A percentile compares a stretch with the other conserved stretches of the same genome.
Evolutionary conservation across 2,329 filamentous ascomycete genomes (phyloP).

Genomic region (Hortaea werneckii): DNA sequence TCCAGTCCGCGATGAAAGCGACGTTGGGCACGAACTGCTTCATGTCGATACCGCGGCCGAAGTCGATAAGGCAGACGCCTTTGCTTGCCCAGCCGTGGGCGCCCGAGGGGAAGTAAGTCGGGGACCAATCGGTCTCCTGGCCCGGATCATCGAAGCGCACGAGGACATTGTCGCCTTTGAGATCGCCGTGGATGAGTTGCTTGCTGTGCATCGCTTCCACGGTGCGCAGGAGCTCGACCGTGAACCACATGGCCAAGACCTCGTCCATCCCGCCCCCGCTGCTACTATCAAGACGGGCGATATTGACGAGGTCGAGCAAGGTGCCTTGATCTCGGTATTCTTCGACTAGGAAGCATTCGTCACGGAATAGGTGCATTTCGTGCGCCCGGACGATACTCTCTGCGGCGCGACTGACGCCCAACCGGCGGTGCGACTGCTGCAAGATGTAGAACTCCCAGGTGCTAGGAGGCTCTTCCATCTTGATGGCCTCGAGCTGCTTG

Average conservation of each 20-base stretch:
- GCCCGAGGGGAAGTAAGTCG: slow-evolving; percentile 64
- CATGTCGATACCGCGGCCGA: slow-evolving; percentile 92
- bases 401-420: slow-evolving; percentile 58
- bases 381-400: slow-evolving; percentile 74
- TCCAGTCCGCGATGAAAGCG: slow-evolving; percentile 92
- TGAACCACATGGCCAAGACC: slow-evolving; percentile 86
- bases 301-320: slow-evolving; percentile 86
- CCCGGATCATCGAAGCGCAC: slow-evolving; percentile 59
- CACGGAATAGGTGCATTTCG: slow-evolving; percentile 82
- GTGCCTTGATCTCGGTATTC: slow-evolving; percentile 85
- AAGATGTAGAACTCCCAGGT: slow-evolving; percentile 98
- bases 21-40: slow-evolving; percentile 65
- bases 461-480: slow-evolving; percentile 83
- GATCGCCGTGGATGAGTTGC: slow-evolving; percentile 77
- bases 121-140: slow-evolving; percentile 39
- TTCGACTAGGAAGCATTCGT: slow-evolving; percentile 82
- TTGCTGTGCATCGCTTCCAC: slow-evolving; percentile 76
- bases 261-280: slow-evolving; percentile 73
- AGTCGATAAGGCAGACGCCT: slow-evolving; percentile 83
- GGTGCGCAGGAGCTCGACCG: slow-evolving; percentile 80
- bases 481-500: slow-evolving; percentile 67
- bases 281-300: slow-evolving; percentile 51
- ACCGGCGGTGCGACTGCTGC: slow-evolving; percentile 64
- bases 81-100: slow-evolving; percentile 67
- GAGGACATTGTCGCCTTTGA: slow-evolving; percentile 93